Percentiles rank a stretch among this genome's conserved stretches.
Evolutionary conservation across 2,329 filamentous ascomycete genomes (phyloP).

Genomic region (Dactylellina sp.): DNA sequence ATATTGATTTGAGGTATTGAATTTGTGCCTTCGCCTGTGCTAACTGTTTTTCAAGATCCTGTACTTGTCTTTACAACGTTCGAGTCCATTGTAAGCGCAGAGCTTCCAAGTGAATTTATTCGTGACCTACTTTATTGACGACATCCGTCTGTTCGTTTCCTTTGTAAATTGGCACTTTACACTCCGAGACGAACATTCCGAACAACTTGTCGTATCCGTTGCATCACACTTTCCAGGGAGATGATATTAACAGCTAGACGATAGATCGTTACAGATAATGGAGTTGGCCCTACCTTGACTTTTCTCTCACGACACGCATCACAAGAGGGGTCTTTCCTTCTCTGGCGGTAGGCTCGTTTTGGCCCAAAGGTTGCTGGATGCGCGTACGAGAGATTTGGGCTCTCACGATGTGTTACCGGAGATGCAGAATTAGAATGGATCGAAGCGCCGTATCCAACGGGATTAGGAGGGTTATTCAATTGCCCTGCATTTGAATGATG

Average conservation of each 20-base stretch:
- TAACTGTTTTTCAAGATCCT: slow-evolving; percentile 94
- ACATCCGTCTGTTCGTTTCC: slow-evolving; percentile 98
- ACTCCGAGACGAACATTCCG: slow-evolving; percentile 94
- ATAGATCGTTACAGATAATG: too few species aligned
- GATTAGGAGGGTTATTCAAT: slow-evolving; percentile 30
- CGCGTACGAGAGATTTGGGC: slow-evolving; percentile 54
- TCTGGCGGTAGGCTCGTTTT: slow-evolving; percentile 92
- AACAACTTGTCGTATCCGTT: slow-evolving; percentile 94
- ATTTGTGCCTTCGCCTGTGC: slow-evolving; percentile 84
- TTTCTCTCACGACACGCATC: slow-evolving; percentile 92
- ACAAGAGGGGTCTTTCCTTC: slow-evolving; percentile 95
- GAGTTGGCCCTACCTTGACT: slow-evolving; percentile 71
- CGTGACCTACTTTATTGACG: slow-evolving; percentile 83
- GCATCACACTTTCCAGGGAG: slow-evolving; percentile 78
- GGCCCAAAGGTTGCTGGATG: slow-evolving; percentile 51
- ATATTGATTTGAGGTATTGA: slow-evolving; percentile 75
- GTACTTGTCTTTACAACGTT: slow-evolving; percentile 76
- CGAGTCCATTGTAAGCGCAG: background rate
- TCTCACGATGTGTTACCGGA: slow-evolving; percentile 55
- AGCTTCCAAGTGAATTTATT: background rate
- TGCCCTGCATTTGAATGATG: slow-evolving; percentile 40
- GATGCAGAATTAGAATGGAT: slow-evolving; percentile 54
- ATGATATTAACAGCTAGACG: slow-evolving; percentile 16
- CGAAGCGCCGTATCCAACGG: slow-evolving; percentile 40
- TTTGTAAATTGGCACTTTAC: slow-evolving; percentile 99